These are phyloP conservation scores for Curvularia lunata DNA, from an alignment of 2,329 filamentous ascomycete genomes.

Conservation along the genomic window DNA sequence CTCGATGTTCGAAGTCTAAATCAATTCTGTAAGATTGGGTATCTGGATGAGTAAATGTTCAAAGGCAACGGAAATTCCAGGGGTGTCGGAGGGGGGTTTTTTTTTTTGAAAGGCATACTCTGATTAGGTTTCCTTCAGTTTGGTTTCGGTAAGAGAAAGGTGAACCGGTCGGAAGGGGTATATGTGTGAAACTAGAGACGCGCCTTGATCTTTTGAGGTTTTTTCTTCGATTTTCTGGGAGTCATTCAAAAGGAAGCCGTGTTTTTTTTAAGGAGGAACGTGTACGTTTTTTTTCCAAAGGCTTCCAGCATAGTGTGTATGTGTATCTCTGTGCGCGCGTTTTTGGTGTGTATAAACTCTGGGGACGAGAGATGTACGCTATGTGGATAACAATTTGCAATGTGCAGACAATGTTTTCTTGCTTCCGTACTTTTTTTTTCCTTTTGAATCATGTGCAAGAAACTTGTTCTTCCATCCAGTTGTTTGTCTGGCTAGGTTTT, in stretches of 20 bases:
- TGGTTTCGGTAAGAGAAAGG: background rate
- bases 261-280: background rate
- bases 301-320: conserved; percentile 1
- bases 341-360: background rate
- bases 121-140: background rate
- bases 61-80: background rate
- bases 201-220: background rate
- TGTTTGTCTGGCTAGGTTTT: too few species aligned
- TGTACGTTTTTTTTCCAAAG: too few species aligned
- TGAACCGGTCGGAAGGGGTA: too few species aligned
- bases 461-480: too few species aligned
- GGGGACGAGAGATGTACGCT: background rate
- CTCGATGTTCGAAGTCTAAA: conserved; percentile 54
- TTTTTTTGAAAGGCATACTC: background rate
- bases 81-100: background rate
- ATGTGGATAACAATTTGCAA: conserved; percentile 1
- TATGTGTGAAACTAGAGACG: background rate
- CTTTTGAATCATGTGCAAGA: too few species aligned
- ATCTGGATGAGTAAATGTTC: conserved; percentile 38
- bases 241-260: background rate
- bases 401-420: background rate
- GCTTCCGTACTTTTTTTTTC: background rate
- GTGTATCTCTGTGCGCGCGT: background rate
- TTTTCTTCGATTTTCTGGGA: background rate
- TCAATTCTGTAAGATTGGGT: conserved; percentile 49